Evolutionary conservation across 2,329 filamentous ascomycete genomes (phyloP), one percentile per base, ranked within the genome.

Genomic region (Verticillium albo-atrum): DNA sequence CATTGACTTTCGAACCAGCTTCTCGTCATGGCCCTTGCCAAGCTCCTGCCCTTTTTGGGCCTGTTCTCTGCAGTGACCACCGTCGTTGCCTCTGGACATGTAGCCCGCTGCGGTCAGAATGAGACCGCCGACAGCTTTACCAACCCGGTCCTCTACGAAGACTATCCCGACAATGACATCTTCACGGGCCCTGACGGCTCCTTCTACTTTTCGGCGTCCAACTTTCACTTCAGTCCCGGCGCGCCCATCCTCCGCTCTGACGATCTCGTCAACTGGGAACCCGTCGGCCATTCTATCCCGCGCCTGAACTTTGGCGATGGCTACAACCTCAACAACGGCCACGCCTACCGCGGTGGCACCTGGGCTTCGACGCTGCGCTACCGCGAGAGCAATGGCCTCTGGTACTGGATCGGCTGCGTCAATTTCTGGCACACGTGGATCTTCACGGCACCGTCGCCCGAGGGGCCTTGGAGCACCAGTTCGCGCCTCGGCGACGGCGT

Each of bases 371-470:
- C 78, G 0, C 70, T 86, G 60, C 72, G 78, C 4, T 85, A 85
- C 66, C 77, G 81, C 6, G 64, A 76, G 54, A 80, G 76, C 32
- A 79, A 75, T 28, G 72, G 75, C 1, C 70, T 72, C 1, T 87
- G 78, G 68, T 84, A 85, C 71, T 86, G 83, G 83, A 75, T 83
- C 9, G 84, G 82, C 1, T 86, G 83, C 63, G 73, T 83, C 57
- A 76, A 82, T 50, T 79, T 74, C 55, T 71, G 73, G 32, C 74
- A 75, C 9, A 83, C 82, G 0, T 84, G 82, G 65, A 70, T 87
- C 35, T 87, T 79, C 64, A 83, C 82, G 0, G 75, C 82, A 0
- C 55, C 69, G 3, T 68, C 69, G 10, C 72, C 72, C 4, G 70
- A 71, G 1, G 79, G 77, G 0, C 77, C 78, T 0, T 83, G 79